Evolutionary conservation across 202 grass and related monocot genomes (phyloP).

Genomic region (Saccharum hybrid): DNA sequence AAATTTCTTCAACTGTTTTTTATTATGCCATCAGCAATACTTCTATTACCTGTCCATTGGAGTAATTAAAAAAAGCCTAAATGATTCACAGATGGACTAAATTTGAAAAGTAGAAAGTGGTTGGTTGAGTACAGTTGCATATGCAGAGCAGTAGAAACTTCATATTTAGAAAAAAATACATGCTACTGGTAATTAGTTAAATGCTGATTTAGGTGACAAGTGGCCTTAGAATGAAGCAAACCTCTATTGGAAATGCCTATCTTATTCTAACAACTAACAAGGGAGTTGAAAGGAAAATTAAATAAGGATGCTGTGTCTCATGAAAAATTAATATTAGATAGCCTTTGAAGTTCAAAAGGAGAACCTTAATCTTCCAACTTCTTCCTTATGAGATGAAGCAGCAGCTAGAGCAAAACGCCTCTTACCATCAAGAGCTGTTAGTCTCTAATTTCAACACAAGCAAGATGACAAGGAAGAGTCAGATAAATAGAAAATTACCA

Average conservation of each 20-base stretch:
- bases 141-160: background rate
- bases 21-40: background rate
- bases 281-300: conserved; percentile 31
- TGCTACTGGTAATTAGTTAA: conserved; percentile 7
- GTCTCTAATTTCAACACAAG: conserved; percentile 70
- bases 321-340: conserved; percentile 26
- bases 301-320: conserved; percentile 16
- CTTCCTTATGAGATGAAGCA: conserved; percentile 97
- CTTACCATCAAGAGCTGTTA: conserved; percentile 98
- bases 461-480: conserved; percentile 46
- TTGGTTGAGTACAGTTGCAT: conserved; percentile 10
- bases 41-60: background rate
- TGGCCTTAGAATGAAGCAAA: conserved; percentile 16
- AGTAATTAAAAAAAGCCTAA: background rate
- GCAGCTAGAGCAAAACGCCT: conserved; percentile 97
- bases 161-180: background rate
- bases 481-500: conserved; percentile 42
- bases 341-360: background rate
- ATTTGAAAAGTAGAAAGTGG: background rate
- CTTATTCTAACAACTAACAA: conserved; percentile 33
- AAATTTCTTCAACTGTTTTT: conserved; percentile 28
- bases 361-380: conserved; percentile 93
- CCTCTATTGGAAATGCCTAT: conserved; percentile 19
- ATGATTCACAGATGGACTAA: background rate
- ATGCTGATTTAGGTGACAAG: conserved; percentile 10